Base-by-base conservation (phyloP, 306 rosid genomes). In the Lagenaria siceraria region DNA sequence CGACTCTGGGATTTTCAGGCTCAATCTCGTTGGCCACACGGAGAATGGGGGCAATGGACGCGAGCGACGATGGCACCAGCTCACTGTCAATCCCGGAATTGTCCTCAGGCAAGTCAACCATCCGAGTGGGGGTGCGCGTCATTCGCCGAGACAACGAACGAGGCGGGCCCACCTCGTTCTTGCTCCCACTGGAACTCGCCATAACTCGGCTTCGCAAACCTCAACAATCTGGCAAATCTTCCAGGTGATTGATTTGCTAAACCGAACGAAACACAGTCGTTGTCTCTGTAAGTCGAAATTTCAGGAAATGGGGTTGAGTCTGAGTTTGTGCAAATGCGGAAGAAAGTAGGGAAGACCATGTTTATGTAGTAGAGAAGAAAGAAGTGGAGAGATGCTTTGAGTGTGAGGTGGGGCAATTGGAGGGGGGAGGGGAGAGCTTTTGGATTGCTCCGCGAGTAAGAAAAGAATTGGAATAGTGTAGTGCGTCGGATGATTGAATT, bases 171-270 rank as follows among this genome's bases (percentile, higher is more conserved):
- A 9, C 63, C 25, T 82, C 88, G 78, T 69, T 76, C 88, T 84
- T 92, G 66, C 92, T 83, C 76, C 97, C 93, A 84, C 97, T 95
- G 61, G 97, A 70, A 79, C 96, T 89, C 62, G 97, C 99, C 99
- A 92, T 92, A 61, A 22, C 36, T 52, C 5, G 17, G 53, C 60
- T 2, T 62, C 24, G n/a, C 12, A 31, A 46, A 53, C 68, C 51
- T 31, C 48, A 76, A 78, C 79, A 60, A 59, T 59, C 81, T 64
- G 22, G 25, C 1, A 63, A 29, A 53, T 60, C 27, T 14, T 27
- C 48, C 18, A 62, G 35, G 72, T 75, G 81, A 49, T 49, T 21
- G 82, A 80, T 66, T 59, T 49, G 71, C 75, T 62, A 77, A 31
- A 53, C 25, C 72, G 49, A 40, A 49, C 79, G 80, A 62, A 24